A percentile compares a stretch with the other conserved stretches of the same genome.
Evolutionary conservation across 192 early-diverging fungal species (phyloP).

Genomic region (Coemansia sp.): DNA sequence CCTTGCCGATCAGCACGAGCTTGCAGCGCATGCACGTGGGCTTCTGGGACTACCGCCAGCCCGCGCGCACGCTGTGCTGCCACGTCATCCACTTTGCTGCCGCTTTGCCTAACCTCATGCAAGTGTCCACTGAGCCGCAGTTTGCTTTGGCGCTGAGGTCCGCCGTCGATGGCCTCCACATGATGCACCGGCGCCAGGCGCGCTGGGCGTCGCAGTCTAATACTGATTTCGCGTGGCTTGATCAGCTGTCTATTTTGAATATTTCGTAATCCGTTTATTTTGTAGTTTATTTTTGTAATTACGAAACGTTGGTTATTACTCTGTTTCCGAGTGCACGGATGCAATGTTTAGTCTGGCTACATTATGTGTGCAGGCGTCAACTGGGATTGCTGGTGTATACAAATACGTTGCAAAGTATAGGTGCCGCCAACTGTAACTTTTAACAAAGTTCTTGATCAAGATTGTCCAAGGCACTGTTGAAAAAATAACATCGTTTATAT

Average conservation of each 20-base stretch:
- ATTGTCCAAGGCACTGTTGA: too few species aligned
- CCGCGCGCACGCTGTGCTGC: conserved; percentile 6
- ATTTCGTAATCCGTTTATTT: too few species aligned
- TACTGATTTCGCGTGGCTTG: conserved; percentile 1
- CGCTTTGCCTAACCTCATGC: background rate
- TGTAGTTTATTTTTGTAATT: too few species aligned
- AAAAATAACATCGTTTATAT: too few species aligned
- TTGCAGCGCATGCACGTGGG: conserved; percentile 16
- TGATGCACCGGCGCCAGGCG: conserved; percentile 8
- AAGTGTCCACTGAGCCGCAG: background rate
- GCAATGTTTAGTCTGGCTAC: too few species aligned
- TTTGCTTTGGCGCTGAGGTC: conserved; percentile 9
- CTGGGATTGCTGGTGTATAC: too few species aligned
- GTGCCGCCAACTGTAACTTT: too few species aligned
- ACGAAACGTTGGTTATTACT: too few species aligned
- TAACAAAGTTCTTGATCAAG: too few species aligned
- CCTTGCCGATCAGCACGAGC: background rate
- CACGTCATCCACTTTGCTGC: conserved; percentile 1
- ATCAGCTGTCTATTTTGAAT: background rate
- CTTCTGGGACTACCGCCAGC: conserved; percentile 25
- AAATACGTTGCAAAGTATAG: too few species aligned
- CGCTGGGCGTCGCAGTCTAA: conserved; percentile 3
- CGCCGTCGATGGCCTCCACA: conserved; percentile 1
- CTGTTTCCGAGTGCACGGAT: too few species aligned
- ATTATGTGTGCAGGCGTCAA: too few species aligned